Evolutionary conservation across 768 basidiomycete species (phyloP).

Genomic region (Trametes elegans): DNA sequence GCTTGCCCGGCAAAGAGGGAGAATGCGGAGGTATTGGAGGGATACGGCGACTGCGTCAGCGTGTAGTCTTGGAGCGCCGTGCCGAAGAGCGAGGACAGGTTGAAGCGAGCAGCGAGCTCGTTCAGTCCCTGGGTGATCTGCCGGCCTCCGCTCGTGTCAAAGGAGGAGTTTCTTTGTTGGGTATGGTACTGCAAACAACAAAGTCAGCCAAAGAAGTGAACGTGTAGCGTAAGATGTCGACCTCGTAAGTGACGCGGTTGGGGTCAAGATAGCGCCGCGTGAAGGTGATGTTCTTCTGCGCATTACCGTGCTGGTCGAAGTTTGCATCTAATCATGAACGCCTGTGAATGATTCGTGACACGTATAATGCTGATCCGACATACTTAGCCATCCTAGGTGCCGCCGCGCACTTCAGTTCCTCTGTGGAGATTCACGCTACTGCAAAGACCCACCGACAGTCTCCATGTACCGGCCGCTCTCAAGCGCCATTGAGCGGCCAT

Average conservation of each 20-base stretch:
- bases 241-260: conserved; percentile 74
- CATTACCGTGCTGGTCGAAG: conserved; percentile 39
- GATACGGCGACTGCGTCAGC: conserved; percentile 62
- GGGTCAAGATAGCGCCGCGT: conserved; percentile 75
- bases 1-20: conserved; percentile 57
- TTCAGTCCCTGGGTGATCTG: conserved; percentile 55
- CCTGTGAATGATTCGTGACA: background rate
- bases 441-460: conserved; percentile 61
- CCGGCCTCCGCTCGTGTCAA: conserved; percentile 59
- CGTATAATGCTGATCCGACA: conserved; percentile 17
- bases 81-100: conserved; percentile 64
- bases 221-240: conserved; percentile 21
- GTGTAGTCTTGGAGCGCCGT: conserved; percentile 76
- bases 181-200: conserved; percentile 59
- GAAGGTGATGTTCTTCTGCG: conserved; percentile 54
- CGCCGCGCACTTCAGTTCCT: background rate
- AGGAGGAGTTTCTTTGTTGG: conserved; percentile 42
- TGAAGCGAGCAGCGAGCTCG: conserved; percentile 52
- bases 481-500: conserved; percentile 73
- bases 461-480: conserved; percentile 93
- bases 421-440: background rate
- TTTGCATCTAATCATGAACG: conserved; percentile 42
- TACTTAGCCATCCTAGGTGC: conserved; percentile 63
- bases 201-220: background rate
- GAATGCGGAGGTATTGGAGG: conserved; percentile 58